These are phyloP conservation scores for Gymnopilus dilepis DNA, from an alignment of 768 basidiomycete genomes.

Conservation along the genomic window DNA sequence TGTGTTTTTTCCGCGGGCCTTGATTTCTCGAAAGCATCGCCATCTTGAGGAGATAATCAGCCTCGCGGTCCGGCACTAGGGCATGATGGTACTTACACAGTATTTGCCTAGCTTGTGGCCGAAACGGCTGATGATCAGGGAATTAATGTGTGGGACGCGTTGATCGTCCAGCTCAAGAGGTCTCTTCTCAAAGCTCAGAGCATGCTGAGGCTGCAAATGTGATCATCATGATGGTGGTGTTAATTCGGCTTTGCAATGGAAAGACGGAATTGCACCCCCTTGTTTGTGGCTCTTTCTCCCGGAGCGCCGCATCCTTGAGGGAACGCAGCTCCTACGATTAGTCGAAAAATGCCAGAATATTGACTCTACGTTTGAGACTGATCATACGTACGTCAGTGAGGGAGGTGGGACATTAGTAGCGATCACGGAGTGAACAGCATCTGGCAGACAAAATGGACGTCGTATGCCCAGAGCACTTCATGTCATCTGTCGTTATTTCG, in stretches of 20 bases:
- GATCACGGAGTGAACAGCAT: background rate
- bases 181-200: background rate
- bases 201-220: background rate
- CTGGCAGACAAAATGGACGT: slow-evolving; percentile 5
- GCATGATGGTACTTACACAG: background rate
- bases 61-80: background rate
- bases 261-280: background rate
- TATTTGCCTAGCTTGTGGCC: background rate
- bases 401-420: background rate
- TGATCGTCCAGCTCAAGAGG: no score
- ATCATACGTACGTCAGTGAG: background rate
- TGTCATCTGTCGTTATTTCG: background rate
- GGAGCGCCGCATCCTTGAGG: background rate
- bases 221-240: slow-evolving; percentile 1
- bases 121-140: background rate
- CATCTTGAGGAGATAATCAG: background rate
- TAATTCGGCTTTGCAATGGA: background rate
- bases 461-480: background rate
- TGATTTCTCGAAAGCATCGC: background rate
- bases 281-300: background rate
- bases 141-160: background rate
- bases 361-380: background rate
- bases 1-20: background rate
- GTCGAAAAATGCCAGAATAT: no score
- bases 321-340: no score